phyloP scores from a whole-genome alignment of 2,329 filamentous ascomycete species.

The Diaporthe humulicola region DNA sequence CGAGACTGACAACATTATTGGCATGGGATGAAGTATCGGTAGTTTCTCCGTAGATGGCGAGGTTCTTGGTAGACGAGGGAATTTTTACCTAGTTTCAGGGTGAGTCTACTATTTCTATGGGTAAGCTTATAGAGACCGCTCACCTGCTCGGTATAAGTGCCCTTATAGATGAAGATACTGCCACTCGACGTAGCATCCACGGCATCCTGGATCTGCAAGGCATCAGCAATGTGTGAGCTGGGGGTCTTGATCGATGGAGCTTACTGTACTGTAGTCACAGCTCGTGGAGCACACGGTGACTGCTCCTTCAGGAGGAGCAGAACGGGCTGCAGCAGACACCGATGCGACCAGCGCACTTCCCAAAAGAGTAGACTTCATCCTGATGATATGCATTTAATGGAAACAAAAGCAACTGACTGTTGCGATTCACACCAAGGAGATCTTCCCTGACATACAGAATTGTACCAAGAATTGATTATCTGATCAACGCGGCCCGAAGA shows the following conservation, averaged over 20 bases:
- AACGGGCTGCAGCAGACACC: background rate
- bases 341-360: slow-evolving; percentile 11
- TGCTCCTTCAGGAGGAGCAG: slow-evolving; percentile 13
- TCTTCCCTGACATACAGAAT: background rate
- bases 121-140: background rate
- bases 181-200: slow-evolving; percentile 15
- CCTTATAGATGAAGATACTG: slow-evolving; percentile 46
- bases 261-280: slow-evolving; percentile 25
- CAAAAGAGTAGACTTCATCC: background rate
- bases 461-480: background rate
- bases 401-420: background rate
- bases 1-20: slow-evolving; percentile 56
- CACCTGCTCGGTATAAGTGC: slow-evolving; percentile 67
- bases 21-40: slow-evolving; percentile 58
- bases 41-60: slow-evolving; percentile 69
- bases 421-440: background rate
- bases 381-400: background rate
- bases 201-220: slow-evolving; percentile 15
- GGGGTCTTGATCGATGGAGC: background rate
- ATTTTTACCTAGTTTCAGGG: slow-evolving; percentile 58
- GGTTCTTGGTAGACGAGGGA: slow-evolving; percentile 55
- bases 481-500: slow-evolving; percentile 8
- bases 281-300: slow-evolving; percentile 12
- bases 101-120: background rate
- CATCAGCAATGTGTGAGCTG: background rate